Evolutionary conservation across 2,329 filamentous ascomycete genomes (phyloP).

Genomic region (Orbilia oligospora): DNA sequence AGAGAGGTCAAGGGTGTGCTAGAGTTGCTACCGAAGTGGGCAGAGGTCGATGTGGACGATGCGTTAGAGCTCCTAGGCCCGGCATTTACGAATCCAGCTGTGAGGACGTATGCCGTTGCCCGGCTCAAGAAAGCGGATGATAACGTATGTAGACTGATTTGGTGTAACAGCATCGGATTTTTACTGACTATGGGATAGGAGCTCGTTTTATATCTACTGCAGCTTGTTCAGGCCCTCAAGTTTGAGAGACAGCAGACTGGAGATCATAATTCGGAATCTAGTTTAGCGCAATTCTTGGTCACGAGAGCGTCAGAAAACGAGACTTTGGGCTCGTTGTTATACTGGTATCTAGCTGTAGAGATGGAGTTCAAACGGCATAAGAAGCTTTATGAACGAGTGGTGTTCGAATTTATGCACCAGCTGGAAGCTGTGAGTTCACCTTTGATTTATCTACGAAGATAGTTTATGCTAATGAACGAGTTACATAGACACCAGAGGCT

Average conservation of each 20-base stretch:
- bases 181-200: constrained; percentile 69
- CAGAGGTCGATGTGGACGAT: constrained; percentile 96
- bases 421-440: constrained; percentile 63
- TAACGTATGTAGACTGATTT: constrained; percentile 67
- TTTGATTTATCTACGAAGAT: neutral
- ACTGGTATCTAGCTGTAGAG: constrained; percentile 99
- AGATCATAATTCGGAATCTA: constrained; percentile 80
- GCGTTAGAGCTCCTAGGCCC: constrained; percentile 93
- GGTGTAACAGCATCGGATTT: neutral
- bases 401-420: constrained; percentile 95
- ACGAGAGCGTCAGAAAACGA: constrained; percentile 89
- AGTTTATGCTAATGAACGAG: neutral
- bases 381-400: constrained; percentile 90
- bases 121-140: constrained; percentile 92
- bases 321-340: constrained; percentile 91
- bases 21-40: constrained; percentile 92
- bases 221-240: constrained; percentile 95
- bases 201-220: constrained; percentile 88
- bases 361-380: constrained; percentile 88
- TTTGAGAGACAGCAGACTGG: constrained; percentile 77
- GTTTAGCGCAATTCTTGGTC: constrained; percentile 89
- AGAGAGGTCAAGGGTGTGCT: constrained; percentile 90
- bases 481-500: constrained; percentile 36
- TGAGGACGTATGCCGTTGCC: constrained; percentile 93
- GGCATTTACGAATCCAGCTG: constrained; percentile 87